A percentile compares a stretch with the other conserved stretches of the same genome.
Evolutionary conservation across 2,329 filamentous ascomycete species (phyloP).

Genomic region (Aspergillus udagawae): DNA sequence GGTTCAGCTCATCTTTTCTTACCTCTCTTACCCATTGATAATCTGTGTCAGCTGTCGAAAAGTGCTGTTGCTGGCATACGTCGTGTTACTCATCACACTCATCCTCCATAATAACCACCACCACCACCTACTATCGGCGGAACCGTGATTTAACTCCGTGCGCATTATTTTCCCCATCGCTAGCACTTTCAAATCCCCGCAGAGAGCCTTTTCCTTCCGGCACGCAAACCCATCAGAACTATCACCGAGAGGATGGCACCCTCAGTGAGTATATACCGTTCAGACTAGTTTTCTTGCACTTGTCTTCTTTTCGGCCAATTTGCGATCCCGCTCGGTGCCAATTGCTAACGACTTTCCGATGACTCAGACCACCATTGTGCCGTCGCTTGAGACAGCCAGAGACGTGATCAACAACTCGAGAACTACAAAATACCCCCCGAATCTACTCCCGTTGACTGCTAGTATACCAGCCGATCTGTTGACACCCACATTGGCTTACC

Average conservation of each 20-base stretch:
- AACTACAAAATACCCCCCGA: constrained; percentile 58
- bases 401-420: constrained; percentile 52
- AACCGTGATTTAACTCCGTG: neutral
- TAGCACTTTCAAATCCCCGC: constrained; percentile 14
- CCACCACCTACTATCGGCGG: neutral
- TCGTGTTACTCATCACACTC: neutral
- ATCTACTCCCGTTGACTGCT: constrained; percentile 76
- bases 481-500: constrained; percentile 90
- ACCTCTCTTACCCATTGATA: neutral
- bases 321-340: neutral
- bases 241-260: constrained; percentile 21
- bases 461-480: constrained; percentile 89
- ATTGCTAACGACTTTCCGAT: constrained; percentile 4
- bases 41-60: neutral
- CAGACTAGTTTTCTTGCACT: neutral
- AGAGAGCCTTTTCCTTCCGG: constrained; percentile 7
- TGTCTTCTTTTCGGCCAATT: neutral
- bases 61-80: neutral
- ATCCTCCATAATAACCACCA: neutral
- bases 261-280: constrained; percentile 17
- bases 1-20: neutral
- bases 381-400: constrained; percentile 58
- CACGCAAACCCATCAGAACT: neutral
- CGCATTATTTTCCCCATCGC: neutral
- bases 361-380: constrained; percentile 50